Evolutionary conservation across 768 basidiomycete species (phyloP).

Genomic region (Piloderma croceum): DNA sequence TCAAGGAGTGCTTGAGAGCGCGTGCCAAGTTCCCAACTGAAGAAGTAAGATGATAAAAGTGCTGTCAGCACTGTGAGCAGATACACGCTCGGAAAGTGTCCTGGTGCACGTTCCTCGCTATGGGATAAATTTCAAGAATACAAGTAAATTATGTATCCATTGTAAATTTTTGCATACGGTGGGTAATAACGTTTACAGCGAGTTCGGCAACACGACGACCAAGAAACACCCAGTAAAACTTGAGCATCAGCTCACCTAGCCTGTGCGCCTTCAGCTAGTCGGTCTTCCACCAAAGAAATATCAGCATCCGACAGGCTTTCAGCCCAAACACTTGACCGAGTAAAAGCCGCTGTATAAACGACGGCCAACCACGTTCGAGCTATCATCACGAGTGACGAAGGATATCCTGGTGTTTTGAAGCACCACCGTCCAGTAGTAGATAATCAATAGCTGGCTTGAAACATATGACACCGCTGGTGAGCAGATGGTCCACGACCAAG

Average conservation of each 20-base stretch:
- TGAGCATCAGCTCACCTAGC: conserved; percentile 33
- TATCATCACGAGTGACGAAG: too few relatives aligned
- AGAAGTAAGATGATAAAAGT: not conserved
- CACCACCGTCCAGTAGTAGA: too few relatives aligned
- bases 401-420: too few relatives aligned
- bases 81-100: not conserved
- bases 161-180: too few relatives aligned
- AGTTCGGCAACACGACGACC: not conserved
- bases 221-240: not conserved
- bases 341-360: too few relatives aligned
- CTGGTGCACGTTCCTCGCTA: not conserved
- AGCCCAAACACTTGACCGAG: too few relatives aligned
- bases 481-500: too few relatives aligned
- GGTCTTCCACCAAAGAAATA: conserved; percentile 29
- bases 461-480: too few relatives aligned
- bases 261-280: conserved; percentile 35
- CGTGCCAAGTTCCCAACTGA: conserved; percentile 52
- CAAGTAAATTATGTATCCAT: too few relatives aligned
- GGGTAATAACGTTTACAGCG: too few relatives aligned
- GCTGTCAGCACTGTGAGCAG: not conserved
- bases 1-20: conserved; percentile 48
- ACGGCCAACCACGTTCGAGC: too few relatives aligned
- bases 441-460: too few relatives aligned
- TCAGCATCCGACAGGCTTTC: conserved; percentile 33
- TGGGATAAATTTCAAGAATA: not conserved